Evolutionary conservation across 1,139 yeast genomes (phyloP).

Genomic region (Geotrichum fermentans): DNA sequence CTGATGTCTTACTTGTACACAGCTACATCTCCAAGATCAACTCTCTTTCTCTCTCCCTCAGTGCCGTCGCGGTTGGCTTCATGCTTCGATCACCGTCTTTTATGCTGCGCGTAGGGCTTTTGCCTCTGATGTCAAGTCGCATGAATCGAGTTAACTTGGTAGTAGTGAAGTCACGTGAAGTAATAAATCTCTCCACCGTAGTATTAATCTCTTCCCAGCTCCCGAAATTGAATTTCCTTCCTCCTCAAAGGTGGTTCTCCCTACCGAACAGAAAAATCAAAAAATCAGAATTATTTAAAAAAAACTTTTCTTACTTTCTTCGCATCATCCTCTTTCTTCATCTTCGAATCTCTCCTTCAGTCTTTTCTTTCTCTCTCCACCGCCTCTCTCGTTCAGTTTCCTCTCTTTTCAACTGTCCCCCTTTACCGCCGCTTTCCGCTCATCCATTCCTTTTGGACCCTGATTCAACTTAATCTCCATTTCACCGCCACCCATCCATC

Average conservation of each 20-base stretch:
- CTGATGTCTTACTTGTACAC: no score
- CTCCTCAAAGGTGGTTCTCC: background rate
- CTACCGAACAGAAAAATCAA: background rate
- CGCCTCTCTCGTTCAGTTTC: background rate
- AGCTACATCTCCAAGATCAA: no score
- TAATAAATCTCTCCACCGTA: no score
- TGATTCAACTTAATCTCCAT: constrained; percentile 2
- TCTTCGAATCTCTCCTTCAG: background rate
- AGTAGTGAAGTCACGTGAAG: no score
- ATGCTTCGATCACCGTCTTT: no score
- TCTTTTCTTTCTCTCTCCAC: background rate
- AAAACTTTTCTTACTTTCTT: background rate
- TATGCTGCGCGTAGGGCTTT: no score
- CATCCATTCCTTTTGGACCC: constrained; percentile 9
- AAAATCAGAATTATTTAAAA: no score
- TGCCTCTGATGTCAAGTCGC: no score
- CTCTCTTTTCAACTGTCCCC: background rate
- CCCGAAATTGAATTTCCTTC: background rate
- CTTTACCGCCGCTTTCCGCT: background rate
- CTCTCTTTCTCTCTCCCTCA: no score
- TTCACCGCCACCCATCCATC: constrained; percentile 9
- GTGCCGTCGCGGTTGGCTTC: no score
- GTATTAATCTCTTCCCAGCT: no score
- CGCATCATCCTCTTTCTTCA: background rate
- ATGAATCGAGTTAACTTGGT: no score